Evolutionary conservation across 495 filamentous ascomycete genomes (phyloP).

Genomic region (Penicillium riverlandense): DNA sequence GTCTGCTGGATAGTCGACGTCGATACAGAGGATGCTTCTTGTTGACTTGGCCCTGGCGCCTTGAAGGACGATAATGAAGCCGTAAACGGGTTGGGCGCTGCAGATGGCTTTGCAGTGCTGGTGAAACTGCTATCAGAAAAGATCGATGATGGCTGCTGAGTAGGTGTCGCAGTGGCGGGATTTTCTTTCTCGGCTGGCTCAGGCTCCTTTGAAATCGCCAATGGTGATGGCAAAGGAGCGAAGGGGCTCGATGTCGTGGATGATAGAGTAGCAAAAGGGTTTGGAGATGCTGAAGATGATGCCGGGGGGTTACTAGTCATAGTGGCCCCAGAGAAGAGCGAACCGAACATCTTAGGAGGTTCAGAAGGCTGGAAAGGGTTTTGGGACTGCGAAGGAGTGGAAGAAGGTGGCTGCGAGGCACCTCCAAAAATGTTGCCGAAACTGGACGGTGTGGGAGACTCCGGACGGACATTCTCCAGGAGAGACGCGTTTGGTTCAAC

Average conservation of each 20-base stretch:
- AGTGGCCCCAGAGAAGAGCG: background rate
- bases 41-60: too few species aligned
- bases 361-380: slow-evolving; percentile 3
- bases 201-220: background rate
- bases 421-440: slow-evolving; percentile 1
- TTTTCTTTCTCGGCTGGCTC: background rate
- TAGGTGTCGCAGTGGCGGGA: background rate
- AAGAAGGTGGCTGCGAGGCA: slow-evolving; percentile 4
- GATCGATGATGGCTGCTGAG: background rate
- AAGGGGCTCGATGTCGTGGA: background rate
- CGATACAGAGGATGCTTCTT: too few species aligned
- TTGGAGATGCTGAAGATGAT: background rate
- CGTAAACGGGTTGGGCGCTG: background rate
- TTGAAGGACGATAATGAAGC: too few species aligned
- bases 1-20: too few species aligned
- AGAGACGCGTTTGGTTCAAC: slow-evolving; percentile 1
- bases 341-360: background rate
- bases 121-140: background rate
- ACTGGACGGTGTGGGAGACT: slow-evolving; percentile 1
- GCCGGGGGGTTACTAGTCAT: background rate
- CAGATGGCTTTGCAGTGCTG: background rate
- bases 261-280: slow-evolving; percentile 7
- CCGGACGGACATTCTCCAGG: background rate
- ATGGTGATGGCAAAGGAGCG: too few species aligned
- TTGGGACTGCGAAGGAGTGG: slow-evolving; percentile 1